phyloP scores from a whole-genome alignment of 225 moss, liverwort and hornwort species.

The Rhytidiadelphus loreus region DNA sequence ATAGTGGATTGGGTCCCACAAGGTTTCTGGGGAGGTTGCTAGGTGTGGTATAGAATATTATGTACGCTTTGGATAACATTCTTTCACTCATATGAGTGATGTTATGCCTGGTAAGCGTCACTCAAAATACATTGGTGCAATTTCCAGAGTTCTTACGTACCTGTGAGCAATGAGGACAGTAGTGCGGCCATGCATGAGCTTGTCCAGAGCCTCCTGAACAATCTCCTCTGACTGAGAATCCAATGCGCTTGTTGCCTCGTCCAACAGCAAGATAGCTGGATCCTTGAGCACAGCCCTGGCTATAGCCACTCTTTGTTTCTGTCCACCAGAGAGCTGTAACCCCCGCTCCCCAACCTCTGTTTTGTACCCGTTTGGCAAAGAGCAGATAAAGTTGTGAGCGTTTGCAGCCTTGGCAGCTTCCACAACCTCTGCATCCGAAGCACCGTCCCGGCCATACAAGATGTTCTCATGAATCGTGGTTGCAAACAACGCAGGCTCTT shows the following conservation, averaged over 20 bases:
- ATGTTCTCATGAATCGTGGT: conserved; percentile 47
- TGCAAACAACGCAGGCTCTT: conserved; percentile 53
- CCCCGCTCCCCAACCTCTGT: conserved; percentile 54
- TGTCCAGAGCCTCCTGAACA: conserved; percentile 53
- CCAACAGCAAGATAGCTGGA: conserved; percentile 45
- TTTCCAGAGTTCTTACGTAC: background rate
- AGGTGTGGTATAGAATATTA: background rate
- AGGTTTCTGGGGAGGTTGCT: background rate
- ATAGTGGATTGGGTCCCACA: background rate
- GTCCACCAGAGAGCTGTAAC: conserved; percentile 48
- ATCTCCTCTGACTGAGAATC: conserved; percentile 47
- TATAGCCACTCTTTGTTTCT: conserved; percentile 56
- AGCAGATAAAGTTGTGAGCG: conserved; percentile 41
- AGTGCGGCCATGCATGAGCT: conserved; percentile 46
- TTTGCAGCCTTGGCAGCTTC: conserved; percentile 48
- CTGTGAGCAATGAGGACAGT: conserved; percentile 53
- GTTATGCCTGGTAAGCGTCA: background rate
- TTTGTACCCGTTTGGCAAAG: conserved; percentile 32
- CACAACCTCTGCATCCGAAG: conserved; percentile 39
- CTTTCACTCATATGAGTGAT: background rate
- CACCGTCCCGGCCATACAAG: conserved; percentile 35
- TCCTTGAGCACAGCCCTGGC: conserved; percentile 52
- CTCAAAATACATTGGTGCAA: background rate
- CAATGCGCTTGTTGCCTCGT: conserved; percentile 57
- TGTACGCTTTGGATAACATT: background rate